Evolutionary conservation across 441 rosid genomes (phyloP).

Genomic region (Geranium incanum): DNA sequence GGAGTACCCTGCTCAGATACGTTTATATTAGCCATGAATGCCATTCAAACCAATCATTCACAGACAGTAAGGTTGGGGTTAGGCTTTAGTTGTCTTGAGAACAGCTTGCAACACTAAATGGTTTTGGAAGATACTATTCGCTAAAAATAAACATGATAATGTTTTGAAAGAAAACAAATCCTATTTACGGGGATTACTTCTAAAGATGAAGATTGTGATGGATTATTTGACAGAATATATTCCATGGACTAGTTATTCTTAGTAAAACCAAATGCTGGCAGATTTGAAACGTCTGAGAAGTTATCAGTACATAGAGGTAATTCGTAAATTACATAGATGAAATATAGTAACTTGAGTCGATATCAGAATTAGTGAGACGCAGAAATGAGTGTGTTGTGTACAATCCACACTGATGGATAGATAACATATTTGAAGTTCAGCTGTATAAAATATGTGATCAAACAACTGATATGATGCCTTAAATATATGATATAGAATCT

Average conservation of each 20-base stretch:
- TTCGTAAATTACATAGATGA: background rate
- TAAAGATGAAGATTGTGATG: background rate
- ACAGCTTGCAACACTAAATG: background rate
- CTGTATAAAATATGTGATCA: background rate
- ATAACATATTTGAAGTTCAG: background rate
- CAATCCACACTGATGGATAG: background rate
- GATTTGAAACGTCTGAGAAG: background rate
- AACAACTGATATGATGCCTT: background rate
- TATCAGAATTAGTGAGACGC: background rate
- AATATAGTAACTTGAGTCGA: background rate
- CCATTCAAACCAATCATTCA: background rate
- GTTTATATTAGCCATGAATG: background rate
- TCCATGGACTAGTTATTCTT: background rate
- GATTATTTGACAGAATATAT: background rate
- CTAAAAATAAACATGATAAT: background rate
- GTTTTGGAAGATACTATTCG: background rate
- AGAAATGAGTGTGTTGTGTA: background rate
- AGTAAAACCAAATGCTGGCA: background rate
- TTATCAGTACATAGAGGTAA: background rate
- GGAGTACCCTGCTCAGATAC: slow-evolving; percentile 62
- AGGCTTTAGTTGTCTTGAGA: background rate
- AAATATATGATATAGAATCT: background rate
- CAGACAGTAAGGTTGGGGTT: background rate
- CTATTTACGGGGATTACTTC: background rate
- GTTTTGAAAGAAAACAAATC: background rate